Base-by-base conservation (phyloP, 2,329 filamentous ascomycete species). In the Calonectria hongkongensis region DNA sequence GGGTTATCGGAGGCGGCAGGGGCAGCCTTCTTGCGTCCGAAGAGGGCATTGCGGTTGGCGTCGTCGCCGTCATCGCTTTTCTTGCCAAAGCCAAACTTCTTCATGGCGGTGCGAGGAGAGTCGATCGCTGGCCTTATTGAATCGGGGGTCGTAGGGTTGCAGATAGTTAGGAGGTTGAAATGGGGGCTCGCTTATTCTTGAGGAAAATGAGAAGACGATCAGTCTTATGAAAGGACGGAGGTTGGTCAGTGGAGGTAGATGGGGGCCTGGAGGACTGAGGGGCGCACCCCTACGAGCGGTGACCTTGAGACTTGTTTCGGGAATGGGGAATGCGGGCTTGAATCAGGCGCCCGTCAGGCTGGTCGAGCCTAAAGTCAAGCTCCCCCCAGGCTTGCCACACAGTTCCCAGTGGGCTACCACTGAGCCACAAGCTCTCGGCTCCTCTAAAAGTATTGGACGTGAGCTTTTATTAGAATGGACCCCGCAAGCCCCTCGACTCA, bases 1-100 rank as follows among this genome's bases (percentile, higher is more conserved):
- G 91, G 91, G 77, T 92, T 92, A 43, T 88, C 86, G 62, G 84
- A 82, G 48, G 83, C 79, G 33, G 84, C 80, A n/a, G 86, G 84
- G 7, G 87, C 85, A 47, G 86, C 83, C 80, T 89, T 90, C 85
- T 90, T 90, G 75, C 86, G 85, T 75, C 88, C 85, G 78, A 91
- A 91, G 65, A 91, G 86, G 56, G 89, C 87, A 75, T 84, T 84
- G 69, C 88, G 87, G 76, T 83, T 87, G 68, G 84, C 80, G 54
- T 89, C 86, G 71, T 89, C 88, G 76, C 81, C 83, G 66, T 89
- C 88, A 66, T 88, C 86, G 62, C 82, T 82, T 80, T 90, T 92
- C 84, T 88, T 91, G 75, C 89, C 86, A 75, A 91, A 88, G 62
- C 89, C 88, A 77, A 92, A 91, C 78, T 89, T 91, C 85, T 88